Percentiles rank a stretch among this genome's conserved stretches.
Conservation (phyloP, 2,329 filamentous ascomycete genomes). For the Pestalotiopsis sp. region DNA sequence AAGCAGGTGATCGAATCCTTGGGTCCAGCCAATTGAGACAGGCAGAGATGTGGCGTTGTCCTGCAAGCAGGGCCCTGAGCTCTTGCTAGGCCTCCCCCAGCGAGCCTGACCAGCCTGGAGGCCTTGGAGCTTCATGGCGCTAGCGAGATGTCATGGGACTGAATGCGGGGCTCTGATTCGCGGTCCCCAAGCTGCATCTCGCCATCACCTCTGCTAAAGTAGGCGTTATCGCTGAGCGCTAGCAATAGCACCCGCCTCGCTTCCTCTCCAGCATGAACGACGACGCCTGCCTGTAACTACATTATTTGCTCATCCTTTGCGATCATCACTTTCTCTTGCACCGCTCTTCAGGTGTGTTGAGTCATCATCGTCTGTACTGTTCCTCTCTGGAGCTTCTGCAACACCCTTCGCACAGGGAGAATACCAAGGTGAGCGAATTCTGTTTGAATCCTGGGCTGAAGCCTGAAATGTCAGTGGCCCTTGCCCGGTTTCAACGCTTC, state of each 20-base stretch:
- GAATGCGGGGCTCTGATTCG: slow-evolving; percentile 8
- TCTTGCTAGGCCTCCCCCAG: not conserved
- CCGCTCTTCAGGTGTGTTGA: not conserved
- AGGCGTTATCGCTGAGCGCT: not conserved
- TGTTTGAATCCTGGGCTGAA: not conserved
- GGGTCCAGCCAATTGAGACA: not conserved
- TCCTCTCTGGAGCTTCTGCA: not conserved
- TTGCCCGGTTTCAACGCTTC: not conserved
- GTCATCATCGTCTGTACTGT: not conserved
- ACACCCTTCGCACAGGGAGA: not conserved
- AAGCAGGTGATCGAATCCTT: not conserved
- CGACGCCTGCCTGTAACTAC: not conserved
- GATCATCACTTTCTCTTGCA: not conserved
- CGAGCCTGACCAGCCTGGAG: not conserved
- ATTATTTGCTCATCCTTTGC: not conserved
- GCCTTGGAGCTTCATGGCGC: not conserved
- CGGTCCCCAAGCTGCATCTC: not conserved
- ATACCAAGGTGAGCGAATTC: not conserved
- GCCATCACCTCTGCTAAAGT: not conserved
- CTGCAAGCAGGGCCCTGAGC: not conserved
- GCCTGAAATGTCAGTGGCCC: not conserved
- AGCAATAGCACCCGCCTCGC: not conserved
- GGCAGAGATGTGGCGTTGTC: not conserved
- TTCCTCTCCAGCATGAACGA: not conserved
- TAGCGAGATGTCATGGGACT: slow-evolving; percentile 9